Base-by-base conservation (phyloP, 2,329 filamentous ascomycete genomes). In the Boeremia exigua region DNA sequence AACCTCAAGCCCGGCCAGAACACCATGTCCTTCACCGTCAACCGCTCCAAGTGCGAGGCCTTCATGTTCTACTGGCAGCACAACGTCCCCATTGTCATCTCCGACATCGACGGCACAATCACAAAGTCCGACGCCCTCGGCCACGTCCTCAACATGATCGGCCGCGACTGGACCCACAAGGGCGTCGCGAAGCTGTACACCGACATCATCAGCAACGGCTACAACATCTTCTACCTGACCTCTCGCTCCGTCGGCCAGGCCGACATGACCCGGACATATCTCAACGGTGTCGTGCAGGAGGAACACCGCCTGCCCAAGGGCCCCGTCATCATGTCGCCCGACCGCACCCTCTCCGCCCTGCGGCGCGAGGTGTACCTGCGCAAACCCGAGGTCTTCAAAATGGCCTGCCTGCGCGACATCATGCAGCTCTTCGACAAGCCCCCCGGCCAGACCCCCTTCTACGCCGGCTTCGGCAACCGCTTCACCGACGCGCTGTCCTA, bases 361-460 rank as follows among this genome's bases (percentile, higher is more conserved):
- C 85, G 95, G 54, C 87, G 95, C 43, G 95, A 99, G 74, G 86
- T 99, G 6, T 99, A 99, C 73, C 82, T 99, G 25, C 87, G 95
- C 48, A 98, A 99, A 75, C 96, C 95, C 0, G 93, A 99, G 72
- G 92, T 99, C 7, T 99, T 99, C 85, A 99, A 99, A 78, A 99
- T 99, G 96, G 92, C 95, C 2, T 99, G 95, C 60, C 80, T 99
- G 17, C 88, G 95, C 36, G 95, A 99, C 74, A 98, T 99, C 65
- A 88, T 93, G 71, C 91, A 88, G 55, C 82, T 99, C 0, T 99
- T 97, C 70, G 88, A 69, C 66, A 68, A 78, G 68, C 65, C 75
- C 51, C 25, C 86, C 0, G 86, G 89, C 25, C 82, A 86, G 37
- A 92, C 88, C 15, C 94, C 95, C 0, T 99, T 99, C 71, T 98